A percentile compares a stretch with the other conserved stretches of the same genome.
Evolutionary conservation across 2,329 filamentous ascomycete genomes (phyloP).

Genomic region (Diaporthe australafricana): DNA sequence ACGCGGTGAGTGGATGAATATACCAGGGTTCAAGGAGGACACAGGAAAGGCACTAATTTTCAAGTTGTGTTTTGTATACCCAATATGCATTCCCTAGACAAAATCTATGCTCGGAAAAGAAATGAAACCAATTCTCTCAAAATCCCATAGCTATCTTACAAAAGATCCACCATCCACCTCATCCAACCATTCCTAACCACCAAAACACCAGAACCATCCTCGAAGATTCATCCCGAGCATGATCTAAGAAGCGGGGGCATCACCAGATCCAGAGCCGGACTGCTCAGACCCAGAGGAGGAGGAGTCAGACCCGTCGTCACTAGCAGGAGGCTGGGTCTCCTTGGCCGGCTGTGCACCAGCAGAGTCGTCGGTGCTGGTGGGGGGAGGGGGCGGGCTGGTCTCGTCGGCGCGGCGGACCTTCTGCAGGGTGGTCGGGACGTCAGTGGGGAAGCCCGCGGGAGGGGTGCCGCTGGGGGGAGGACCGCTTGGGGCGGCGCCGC

Average conservation of each 20-base stretch:
- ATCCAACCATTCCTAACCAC: background rate
- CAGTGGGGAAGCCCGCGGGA: conserved; percentile 16
- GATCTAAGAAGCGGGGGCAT: background rate
- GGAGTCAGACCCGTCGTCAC: no score
- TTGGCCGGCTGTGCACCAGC: background rate
- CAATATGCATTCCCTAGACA: background rate
- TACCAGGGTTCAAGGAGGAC: no score
- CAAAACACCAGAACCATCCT: background rate
- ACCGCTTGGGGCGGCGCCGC: background rate
- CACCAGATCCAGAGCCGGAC: background rate
- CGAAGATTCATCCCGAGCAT: background rate
- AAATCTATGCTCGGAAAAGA: background rate
- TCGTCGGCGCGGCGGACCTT: conserved; percentile 17
- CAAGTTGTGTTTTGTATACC: background rate
- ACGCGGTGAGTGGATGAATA: no score
- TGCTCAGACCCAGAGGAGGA: background rate
- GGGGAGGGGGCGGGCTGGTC: background rate
- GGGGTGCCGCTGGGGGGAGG: background rate
- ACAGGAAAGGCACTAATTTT: no score
- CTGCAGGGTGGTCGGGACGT: conserved; percentile 1
- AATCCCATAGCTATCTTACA: no score
- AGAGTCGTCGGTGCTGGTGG: background rate
- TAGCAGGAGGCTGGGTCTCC: background rate
- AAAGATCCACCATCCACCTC: background rate
- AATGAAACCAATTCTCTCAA: background rate